Base-by-base conservation (phyloP, 2,329 filamentous ascomycete genomes). In the Pseudophaeomoniella oleicola region DNA sequence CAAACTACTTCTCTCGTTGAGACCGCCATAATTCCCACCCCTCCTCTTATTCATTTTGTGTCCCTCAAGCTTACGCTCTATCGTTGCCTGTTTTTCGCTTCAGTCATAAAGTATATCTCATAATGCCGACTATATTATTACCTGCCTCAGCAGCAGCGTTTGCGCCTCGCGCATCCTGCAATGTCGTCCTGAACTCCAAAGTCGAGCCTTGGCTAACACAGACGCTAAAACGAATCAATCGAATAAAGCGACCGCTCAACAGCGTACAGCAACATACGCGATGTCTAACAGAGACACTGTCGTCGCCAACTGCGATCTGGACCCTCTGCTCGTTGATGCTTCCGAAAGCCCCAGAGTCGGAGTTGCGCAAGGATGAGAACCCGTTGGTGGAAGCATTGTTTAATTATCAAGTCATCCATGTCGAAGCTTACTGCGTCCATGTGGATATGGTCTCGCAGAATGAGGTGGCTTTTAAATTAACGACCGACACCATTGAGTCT, bases 381-480 rank as follows among this genome's bases (percentile, higher is more conserved):
- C 81, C 82, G 32, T 67, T 93, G 46, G 70, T 88, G 47, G 86
- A 94, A 62, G 83, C 82, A 44, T 66, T 94, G 44, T 85, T 82
- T 72, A 92, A 92, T 71, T 90, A 88, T 62, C 81, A 92, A 66
- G 74, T 94, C 54, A 68, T 94, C 53, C 85, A 94, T 57, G 67
- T 96, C 50, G 87, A 96, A 64, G 90, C 90, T 36, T 98, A 98
- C 59, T 88, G 96, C 50, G 90, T 98, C 42, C 88, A 96, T 60
- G 86, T 98, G 60, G 90, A 98, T 66, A 94, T 96, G 86, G 88
- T 98, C 41, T 76, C 92, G 52, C 81, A 87, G 61, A 90, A 93
- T 58, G 90, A 96, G 66, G 86, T 98, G 53, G 90, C 87, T 48
- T 96, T 87, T 73, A 98, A 98, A 72, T 73, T 98, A 53, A 96